Evolutionary conservation across 192 early-diverging fungal species (phyloP), one percentile per base, ranked within the genome.

Genomic region (Linnemannia hyalina): DNA sequence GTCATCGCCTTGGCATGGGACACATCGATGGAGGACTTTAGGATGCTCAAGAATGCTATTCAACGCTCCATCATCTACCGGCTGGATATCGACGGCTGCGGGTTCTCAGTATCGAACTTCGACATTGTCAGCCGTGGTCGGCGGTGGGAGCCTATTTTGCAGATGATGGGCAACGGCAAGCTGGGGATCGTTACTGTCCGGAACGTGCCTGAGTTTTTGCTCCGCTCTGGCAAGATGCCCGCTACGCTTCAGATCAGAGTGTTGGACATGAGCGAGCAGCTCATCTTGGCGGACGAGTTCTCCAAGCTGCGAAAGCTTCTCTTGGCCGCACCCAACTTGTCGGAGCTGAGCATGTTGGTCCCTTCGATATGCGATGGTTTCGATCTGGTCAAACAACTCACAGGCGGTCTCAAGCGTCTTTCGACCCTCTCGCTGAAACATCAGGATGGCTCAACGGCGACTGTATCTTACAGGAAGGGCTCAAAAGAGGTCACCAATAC

Each of bases 61-160:
- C 70, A 70, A 32, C 60, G 55, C 46, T 68, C 81, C 22, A 77
- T 77, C 36, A 60, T 82, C 3, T 55, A 73, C 6, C 76, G n/a
- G n/a, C 70, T 82, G 10, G 60, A 63, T 15, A 55, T 82, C n/a
- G 71, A 82, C 26, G 57, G 73, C 23, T 82, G 81, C 23, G 52
- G 49, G 9, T 73, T 35, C 4, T 76, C 49, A 57, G 75, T 75
- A 47, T 76, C 81, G 6, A 35, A 75, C 0, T 38, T 75, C n/a
- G 81, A 82, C 47, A 36, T 82, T 29, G 73, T 82, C 35, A 77
- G 68, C 47, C 68, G 81, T 10, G 63, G 35, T 60, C 47, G 81
- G 36, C 32, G 81, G 49, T 82, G 46, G 29, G 81, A 82, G 40
- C 81, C 81, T 4, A 38, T 82, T 29, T 29, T 82, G 52, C 81